Base-by-base conservation (phyloP, 1,284 basidiomycete species). In the Heterobasidion irregulare region DNA sequence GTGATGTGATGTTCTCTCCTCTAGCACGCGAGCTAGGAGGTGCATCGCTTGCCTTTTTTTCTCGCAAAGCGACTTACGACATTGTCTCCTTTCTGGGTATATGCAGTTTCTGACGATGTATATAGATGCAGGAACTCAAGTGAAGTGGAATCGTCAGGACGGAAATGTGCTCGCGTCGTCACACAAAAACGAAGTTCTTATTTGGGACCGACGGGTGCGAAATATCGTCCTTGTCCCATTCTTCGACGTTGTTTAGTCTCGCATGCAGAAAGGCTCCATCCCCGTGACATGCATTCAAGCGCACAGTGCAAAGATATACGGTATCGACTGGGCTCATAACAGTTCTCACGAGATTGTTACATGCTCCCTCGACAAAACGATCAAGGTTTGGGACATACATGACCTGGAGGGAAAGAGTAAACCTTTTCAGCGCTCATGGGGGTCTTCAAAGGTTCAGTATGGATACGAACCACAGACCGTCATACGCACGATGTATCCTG, bases 111-210 rank as follows among this genome's bases (percentile, higher is more conserved):
- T 56, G 35, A 52, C 32, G 44, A n/a, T 6, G n/a, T 13, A 46
- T 56, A 16, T 60, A 92, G 90, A 84, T 18, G 84, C 80, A n/a
- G 90, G 89, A 0, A 97, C 94, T 0, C 94, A 98, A 69, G 92
- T 97, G 56, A 97, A 97, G 70, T 98, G 93, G 92, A 97, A 95
- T 65, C 78, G 91, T 12, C 83, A 87, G 63, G 86, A 95, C 62
- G 79, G 84, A 6, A 85, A 96, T 61, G 73, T 95, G 6, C 75
- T 98, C 1, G 94, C 94, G 0, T 94, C 92, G 2, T 86, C 92
- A 1, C 94, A 97, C 65, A 79, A 83, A 54, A 87, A 89, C 59
- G 79, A 89, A 61, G 88, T 95, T 1, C 70, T 92, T 47, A 84
- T 94, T 35, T 94, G 92, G 92, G 92, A 95, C 65, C 80, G 89